phyloP scores from a whole-genome alignment of 495 filamentous ascomycete genomes.

The Trichoderma reesei region DNA sequence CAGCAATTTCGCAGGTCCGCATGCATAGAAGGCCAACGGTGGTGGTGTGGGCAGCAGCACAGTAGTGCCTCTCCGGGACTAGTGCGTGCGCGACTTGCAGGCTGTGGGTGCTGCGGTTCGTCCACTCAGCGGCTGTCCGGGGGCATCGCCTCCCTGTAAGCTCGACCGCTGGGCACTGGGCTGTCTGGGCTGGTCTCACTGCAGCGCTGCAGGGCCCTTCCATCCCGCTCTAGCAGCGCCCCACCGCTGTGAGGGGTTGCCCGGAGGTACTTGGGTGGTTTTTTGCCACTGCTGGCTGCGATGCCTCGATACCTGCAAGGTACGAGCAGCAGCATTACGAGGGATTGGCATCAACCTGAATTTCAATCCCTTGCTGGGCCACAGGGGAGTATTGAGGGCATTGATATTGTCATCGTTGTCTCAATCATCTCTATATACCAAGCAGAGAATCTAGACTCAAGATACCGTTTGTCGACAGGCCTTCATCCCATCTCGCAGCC shows the following conservation, averaged over 20 bases:
- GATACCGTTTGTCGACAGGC: too few species aligned
- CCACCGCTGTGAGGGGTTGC: not conserved
- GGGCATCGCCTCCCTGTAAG: not conserved
- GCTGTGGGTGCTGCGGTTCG: not conserved
- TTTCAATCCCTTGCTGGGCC: not conserved
- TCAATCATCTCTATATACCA: too few species aligned
- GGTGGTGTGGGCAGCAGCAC: too few species aligned
- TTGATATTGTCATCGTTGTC: too few species aligned
- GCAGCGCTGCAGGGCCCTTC: not conserved
- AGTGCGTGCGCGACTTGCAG: not conserved
- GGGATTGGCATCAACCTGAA: not conserved
- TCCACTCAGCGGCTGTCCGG: not conserved
- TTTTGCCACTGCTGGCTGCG: not conserved
- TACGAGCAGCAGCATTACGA: not conserved
- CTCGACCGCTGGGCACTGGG: too few species aligned
- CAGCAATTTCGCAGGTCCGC: too few species aligned
- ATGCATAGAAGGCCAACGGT: too few species aligned
- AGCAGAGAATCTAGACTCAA: too few species aligned
- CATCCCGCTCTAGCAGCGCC: conserved; percentile 3
- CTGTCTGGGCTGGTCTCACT: too few species aligned
- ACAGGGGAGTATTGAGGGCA: too few species aligned
- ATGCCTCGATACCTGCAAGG: not conserved
- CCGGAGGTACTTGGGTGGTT: not conserved
- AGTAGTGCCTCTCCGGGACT: too few species aligned
- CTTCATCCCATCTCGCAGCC: too few species aligned